These are phyloP conservation scores for Cornus suecica DNA, from an alignment of 148 eudicot genomes.

Conservation along the genomic window DNA sequence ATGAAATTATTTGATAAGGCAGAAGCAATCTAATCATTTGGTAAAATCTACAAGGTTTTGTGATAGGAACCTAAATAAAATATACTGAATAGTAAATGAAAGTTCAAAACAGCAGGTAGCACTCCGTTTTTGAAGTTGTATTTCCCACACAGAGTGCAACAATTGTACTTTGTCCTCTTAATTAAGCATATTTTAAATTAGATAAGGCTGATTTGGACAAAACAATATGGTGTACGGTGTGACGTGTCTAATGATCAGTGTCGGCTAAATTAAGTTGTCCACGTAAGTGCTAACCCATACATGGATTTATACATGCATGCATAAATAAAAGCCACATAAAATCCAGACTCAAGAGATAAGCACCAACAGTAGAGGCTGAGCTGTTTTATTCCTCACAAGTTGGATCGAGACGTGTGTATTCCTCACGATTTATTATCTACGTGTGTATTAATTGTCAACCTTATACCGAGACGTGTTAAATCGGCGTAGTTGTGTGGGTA, in stretches of 20 bases:
- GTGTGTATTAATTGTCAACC: neutral
- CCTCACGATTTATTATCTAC: no score
- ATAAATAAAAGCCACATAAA: neutral
- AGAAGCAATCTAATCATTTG: no score
- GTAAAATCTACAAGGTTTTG: no score
- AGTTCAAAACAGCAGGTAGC: no score
- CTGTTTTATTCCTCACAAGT: neutral
- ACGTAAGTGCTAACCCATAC: neutral
- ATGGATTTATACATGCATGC: neutral
- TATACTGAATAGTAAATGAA: no score
- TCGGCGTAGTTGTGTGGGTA: neutral
- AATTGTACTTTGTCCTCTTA: no score
- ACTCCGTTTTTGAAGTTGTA: no score
- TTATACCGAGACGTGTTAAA: neutral
- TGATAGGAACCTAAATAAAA: no score
- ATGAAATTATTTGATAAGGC: no score
- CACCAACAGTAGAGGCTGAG: neutral
- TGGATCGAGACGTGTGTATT: neutral
- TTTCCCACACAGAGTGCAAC: no score
- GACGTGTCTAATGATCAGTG: neutral
- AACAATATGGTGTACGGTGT: neutral
- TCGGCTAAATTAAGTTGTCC: neutral
- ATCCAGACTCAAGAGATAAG: neutral
- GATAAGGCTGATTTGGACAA: neutral
- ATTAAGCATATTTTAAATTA: no score